Evolutionary conservation across 2,329 filamentous ascomycete genomes (phyloP), one percentile per base, ranked within the genome.

Genomic region (Fusarium nisikadoi): DNA sequence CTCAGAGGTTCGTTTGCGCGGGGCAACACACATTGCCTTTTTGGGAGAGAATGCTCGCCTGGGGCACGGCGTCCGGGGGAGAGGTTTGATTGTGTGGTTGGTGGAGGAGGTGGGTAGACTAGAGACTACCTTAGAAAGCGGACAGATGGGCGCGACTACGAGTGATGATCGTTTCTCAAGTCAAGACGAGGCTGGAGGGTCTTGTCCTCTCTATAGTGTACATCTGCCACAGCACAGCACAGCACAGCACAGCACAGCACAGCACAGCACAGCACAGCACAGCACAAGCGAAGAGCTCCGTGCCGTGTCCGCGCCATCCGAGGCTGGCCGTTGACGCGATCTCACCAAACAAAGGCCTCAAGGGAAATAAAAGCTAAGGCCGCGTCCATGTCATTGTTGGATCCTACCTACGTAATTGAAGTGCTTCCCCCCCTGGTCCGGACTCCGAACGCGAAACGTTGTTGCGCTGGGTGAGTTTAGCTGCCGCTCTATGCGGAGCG

Each of bases 371-470:
- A 65, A 65, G 62, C 62, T 42, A n/a, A 41, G 59, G 43, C 50
- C 49, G 47, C 31, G 59, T 54, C 62, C 54, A 54, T 69, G 66
- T 69, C 66, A 58, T 49, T 69, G 58, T 59, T 71, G 68, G 68
- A 69, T 68, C 69, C 58, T 72, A 66, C 55, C 70, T 73, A 73
- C 70, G 70, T 72, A 72, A 72, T 72, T 67, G 65, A 63, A 56
- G 57, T 60, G 41, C 38, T n/a, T 14, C 43, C 43, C 58, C 47
- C 58, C 47, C 57, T 35, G 56, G 65, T 53, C 52, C 42, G 33
- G 42, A 38, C 11, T 57, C 42, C 38, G 23, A 67, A 69, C 46
- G 66, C 42, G 33, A 25, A 67, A 69, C 58, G 66, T 69, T 60
- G 46, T 42, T 50, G 49, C 54, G 47, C 29, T 66, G 23, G 23